Percentiles rank a stretch among this genome's conserved stretches.
Evolutionary conservation across 1,284 basidiomycete species (phyloP).

Genomic region (Leucoagaricus sp.): DNA sequence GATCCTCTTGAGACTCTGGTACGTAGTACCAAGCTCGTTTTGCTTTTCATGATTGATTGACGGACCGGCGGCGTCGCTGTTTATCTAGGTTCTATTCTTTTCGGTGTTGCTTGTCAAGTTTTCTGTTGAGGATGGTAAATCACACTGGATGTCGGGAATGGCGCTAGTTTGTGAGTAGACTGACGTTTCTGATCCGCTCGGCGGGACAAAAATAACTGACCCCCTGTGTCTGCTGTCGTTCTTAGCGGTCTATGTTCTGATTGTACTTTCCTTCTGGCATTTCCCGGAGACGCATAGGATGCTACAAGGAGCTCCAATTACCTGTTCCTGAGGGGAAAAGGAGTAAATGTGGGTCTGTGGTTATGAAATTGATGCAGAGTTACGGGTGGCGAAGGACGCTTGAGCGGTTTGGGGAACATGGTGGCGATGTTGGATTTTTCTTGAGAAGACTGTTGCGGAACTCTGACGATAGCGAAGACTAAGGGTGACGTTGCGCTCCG

Average conservation of each 20-base stretch:
- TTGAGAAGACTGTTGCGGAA: too few species aligned
- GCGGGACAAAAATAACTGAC: not conserved
- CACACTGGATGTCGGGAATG: conserved; percentile 62
- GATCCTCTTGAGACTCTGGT: conserved; percentile 41
- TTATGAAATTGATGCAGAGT: not conserved
- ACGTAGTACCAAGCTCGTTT: conserved; percentile 14
- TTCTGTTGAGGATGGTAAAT: conserved; percentile 62
- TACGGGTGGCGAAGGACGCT: not conserved
- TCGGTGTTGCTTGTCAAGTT: conserved; percentile 63
- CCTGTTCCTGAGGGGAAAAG: conserved; percentile 21
- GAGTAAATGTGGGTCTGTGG: not conserved
- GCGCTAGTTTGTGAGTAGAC: conserved; percentile 47
- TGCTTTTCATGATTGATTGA: not conserved
- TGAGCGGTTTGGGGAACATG: too few species aligned
- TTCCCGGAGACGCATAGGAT: conserved; percentile 38
- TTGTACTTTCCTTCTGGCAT: conserved; percentile 46
- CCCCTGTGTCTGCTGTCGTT: not conserved
- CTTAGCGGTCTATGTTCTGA: conserved; percentile 41
- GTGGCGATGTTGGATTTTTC: too few species aligned
- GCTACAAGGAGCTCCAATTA: conserved; percentile 35
- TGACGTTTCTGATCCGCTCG: not conserved
- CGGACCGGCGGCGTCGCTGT: not conserved
- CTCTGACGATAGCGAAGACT: not conserved
- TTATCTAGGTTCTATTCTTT: conserved; percentile 44
- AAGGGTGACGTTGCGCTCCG: not conserved